A percentile compares a stretch with the other conserved stretches of the same genome.
Evolutionary conservation across 345 rosid genomes (phyloP).

Genomic region (Hibiscus syriacus): DNA sequence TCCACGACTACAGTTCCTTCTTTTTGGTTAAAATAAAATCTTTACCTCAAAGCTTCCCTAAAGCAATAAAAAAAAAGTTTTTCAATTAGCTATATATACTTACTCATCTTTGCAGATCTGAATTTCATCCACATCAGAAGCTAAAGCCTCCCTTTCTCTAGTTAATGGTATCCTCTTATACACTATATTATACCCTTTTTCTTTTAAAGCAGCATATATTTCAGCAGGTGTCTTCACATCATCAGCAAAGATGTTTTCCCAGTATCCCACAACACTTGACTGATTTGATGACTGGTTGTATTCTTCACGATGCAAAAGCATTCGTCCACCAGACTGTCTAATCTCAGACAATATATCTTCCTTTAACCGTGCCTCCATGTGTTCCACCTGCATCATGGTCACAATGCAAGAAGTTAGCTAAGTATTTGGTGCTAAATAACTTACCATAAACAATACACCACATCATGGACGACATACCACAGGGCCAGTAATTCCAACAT

Average conservation of each 20-base stretch:
- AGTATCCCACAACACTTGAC: slow-evolving; percentile 79
- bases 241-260: slow-evolving; percentile 82
- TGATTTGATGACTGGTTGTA: slow-evolving; percentile 57
- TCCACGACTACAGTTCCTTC: neutral
- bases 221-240: slow-evolving; percentile 89
- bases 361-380: slow-evolving; percentile 79
- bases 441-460: neutral
- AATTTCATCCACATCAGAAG: slow-evolving; percentile 81
- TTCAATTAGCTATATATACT: slow-evolving; percentile 21
- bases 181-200: slow-evolving; percentile 56
- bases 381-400: slow-evolving; percentile 58
- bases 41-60: neutral
- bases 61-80: neutral
- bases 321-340: slow-evolving; percentile 62
- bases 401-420: slow-evolving; percentile 8
- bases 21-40: neutral
- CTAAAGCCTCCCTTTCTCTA: slow-evolving; percentile 84
- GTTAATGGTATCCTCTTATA: slow-evolving; percentile 91
- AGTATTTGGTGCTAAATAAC: neutral
- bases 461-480: slow-evolving; percentile 43
- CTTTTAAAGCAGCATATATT: slow-evolving; percentile 67
- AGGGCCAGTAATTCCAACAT: slow-evolving; percentile 84
- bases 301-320: slow-evolving; percentile 96
- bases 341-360: slow-evolving; percentile 84
- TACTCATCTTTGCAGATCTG: slow-evolving; percentile 71